Evolutionary conservation across 805 yeast genomes (phyloP).

Genomic region (Cyberlindnera galapagoensis): DNA sequence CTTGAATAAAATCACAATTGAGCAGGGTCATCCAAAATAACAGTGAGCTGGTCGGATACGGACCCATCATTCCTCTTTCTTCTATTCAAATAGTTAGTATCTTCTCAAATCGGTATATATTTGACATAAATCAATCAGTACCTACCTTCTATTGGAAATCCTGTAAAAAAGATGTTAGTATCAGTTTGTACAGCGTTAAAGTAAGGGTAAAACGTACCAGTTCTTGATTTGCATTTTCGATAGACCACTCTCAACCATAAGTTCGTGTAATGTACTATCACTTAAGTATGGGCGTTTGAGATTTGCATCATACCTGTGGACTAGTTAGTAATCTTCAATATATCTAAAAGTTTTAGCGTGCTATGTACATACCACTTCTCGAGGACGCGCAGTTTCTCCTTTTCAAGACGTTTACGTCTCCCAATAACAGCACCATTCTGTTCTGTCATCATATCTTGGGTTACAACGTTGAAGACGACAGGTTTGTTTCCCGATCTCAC

Average conservation of each 20-base stretch:
- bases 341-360: background rate
- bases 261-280: background rate
- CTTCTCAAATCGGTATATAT: too few species aligned
- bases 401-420: slow-evolving; percentile 4
- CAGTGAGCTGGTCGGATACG: too few species aligned
- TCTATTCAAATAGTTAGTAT: slow-evolving; percentile 1
- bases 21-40: too few species aligned
- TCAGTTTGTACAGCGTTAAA: background rate
- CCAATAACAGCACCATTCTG: background rate
- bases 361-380: slow-evolving; percentile 8
- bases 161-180: slow-evolving; percentile 1
- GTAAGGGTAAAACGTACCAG: slow-evolving; percentile 2
- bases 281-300: slow-evolving; percentile 1
- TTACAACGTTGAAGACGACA: slow-evolving; percentile 4
- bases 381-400: slow-evolving; percentile 3
- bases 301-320: slow-evolving; percentile 1
- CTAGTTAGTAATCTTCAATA: background rate
- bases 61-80: slow-evolving; percentile 1
- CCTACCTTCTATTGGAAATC: slow-evolving; percentile 6
- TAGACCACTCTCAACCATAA: slow-evolving; percentile 2
- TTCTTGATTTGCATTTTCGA: slow-evolving; percentile 3
- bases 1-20: too few species aligned
- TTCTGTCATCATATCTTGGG: slow-evolving; percentile 5
- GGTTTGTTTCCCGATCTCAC: too few species aligned
- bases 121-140: too few species aligned